Evolutionary conservation across 2,329 filamentous ascomycete genomes (phyloP), one percentile per base, ranked within the genome.

Genomic region (Diaporthe sp.): DNA sequence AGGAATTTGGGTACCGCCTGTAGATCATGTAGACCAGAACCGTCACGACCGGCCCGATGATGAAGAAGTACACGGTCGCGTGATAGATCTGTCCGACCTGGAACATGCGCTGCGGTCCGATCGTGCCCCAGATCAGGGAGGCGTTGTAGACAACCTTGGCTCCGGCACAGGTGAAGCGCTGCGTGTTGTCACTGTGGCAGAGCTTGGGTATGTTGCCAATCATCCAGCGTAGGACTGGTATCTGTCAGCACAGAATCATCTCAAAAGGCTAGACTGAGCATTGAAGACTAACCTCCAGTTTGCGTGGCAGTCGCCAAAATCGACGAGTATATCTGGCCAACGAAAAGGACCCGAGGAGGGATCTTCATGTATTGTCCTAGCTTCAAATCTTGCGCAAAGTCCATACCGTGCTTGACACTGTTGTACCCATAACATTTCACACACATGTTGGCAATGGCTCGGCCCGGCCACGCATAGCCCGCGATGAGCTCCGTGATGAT

Each of bases 371-470:
- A 82, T 66, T 82, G 81, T 2, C 80, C 81, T 12, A 82, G 75
- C 67, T 82, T 82, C 54, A 82, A 70, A 52, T 82, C 81, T 45
- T 81, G 78, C 1, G 81, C 79, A 70, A 82, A 82, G 71, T 81
- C 80, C 78, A 82, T 79, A 1, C 80, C 80, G 17, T 82, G 80
- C 70, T 81, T 82, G n/a, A 82, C 78, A 8, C 81, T 79, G 47
- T 81, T 82, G 75, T 82, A 82, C 1, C 81, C 81, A 50, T 82
- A 82, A 25, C 76, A 79, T 67, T 82, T 82, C 47, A 82, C 80
- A 78, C 82, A 82, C 76, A 81, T 81, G 72, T 81, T 82, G 17
- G 81, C 81, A 25, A 79, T 75, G 2, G 81, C 79, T 64, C 79
- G 80, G 2, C 81, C 81, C 0, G 81, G 81, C 78, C 80, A 80